These are phyloP conservation scores for Aspergillus novoparasiticus DNA, from an alignment of 2,329 filamentous ascomycete genomes.

Conservation along the genomic window DNA sequence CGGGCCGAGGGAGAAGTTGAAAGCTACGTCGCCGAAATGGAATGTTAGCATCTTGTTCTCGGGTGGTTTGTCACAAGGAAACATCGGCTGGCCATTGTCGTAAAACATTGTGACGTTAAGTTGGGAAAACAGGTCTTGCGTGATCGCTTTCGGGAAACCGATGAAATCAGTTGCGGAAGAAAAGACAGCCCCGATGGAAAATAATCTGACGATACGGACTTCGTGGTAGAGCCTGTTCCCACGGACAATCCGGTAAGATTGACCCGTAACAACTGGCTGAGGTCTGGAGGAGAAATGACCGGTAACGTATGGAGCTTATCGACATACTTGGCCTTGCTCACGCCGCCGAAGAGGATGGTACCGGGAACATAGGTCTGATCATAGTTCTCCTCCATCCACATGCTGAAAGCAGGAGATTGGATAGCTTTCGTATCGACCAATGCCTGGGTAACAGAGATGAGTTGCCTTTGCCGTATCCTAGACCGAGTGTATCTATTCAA, in stretches of 20 bases:
- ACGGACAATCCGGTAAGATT: not conserved
- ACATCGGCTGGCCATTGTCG: not conserved
- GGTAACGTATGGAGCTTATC: not conserved
- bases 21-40: not conserved
- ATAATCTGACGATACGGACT: not conserved
- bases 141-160: not conserved
- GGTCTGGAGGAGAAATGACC: not conserved
- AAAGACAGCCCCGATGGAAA: not conserved
- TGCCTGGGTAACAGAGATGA: not conserved
- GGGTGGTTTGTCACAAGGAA: not conserved
- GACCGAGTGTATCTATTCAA: not conserved
- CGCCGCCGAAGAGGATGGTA: not conserved
- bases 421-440: not conserved
- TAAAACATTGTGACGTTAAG: not conserved
- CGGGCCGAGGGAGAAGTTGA: not conserved
- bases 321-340: slow-evolving; percentile 1
- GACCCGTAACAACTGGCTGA: not conserved
- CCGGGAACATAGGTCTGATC: not conserved
- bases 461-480: not conserved
- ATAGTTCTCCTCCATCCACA: not conserved
- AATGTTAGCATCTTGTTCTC: not conserved
- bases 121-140: not conserved
- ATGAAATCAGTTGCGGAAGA: not conserved
- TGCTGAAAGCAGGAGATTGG: not conserved
- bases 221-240: not conserved